Base-by-base conservation (phyloP, 192 early-diverging fungal genomes). In the Coemansia sp. region DNA sequence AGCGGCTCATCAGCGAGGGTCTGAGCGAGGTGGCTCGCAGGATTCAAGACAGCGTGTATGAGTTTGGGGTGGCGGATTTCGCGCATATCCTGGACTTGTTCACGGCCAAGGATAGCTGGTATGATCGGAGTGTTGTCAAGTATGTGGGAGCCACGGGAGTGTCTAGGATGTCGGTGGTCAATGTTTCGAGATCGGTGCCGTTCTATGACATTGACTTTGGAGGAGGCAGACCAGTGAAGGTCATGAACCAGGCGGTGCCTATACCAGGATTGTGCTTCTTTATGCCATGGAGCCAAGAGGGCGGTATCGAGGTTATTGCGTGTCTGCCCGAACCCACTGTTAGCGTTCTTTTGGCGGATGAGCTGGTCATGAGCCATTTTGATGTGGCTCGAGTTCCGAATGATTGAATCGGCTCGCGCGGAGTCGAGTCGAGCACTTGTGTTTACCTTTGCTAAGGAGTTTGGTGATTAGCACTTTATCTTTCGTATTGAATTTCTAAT, bases 181-280 rank as follows among this genome's bases (percentile, higher is more conserved):
- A 71, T 21, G 25, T 60, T 6, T 76, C 74, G 1, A 39, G 69
- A 18, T 38, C 37, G 8, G 6, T 63, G 1, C 64, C 64, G 12
- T 34, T 58, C 20, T 76, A 76, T 28, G 43, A 52, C 2, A 28
- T 59, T 12, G 58, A 71, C 31, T 71, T 76, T 70, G 74, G 74
- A 3, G 70, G 41, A 16, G 65, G 64, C 0, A 11, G 41, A 3
- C 68, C 74, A 0, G 55, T 20, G 26, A 76, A 70, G 47, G 42
- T 60, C 1, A 3, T 60, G 11, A 67, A 33, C 25, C 61, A 69
- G 16, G 3, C 57, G 0, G 20, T 57, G 26, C 3, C 4, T 9
- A 16, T 70, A 7, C 60, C 61, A 5, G 64, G 56, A 36, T 13
- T 63, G 64, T 52, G 68, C 61, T 2, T 45, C 2, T 23, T 67